Evolutionary conservation across 2,329 filamentous ascomycete genomes (phyloP), one percentile per base, ranked within the genome.

Genomic region (Fusarium neocosmosporiellum): DNA sequence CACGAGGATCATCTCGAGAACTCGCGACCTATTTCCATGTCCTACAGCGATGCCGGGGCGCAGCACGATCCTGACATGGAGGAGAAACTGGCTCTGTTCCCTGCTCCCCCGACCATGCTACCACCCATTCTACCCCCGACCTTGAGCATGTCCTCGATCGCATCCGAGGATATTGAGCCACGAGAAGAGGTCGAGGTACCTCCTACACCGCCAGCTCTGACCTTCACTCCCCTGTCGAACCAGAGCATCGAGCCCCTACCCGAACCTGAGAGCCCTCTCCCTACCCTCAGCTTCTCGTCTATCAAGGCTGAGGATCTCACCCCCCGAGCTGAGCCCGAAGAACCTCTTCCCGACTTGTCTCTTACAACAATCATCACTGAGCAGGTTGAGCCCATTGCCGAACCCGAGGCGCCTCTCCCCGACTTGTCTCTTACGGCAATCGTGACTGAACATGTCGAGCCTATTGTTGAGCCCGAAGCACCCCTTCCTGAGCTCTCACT

Each of bases 31-130:
- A 71, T 84, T n/a, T 88, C 88, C 5, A 80, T 86, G 48, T 86
- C 86, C 3, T 87, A 88, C 72, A 89, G 87, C 75, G 88, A 90
- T 74, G 84, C 84, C 33, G 85, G 86, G 64, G 85, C 86, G 11
- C 87, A 89, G 70, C 83, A 86, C 69, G 86, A 88, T 46, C 78
- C 78, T 16, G 85, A 86, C 27, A 84, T 89, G 78, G 85, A 85
- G 20, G 84, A 86, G 65, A 88, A 86, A 73, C 80, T 90, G 57
- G 84, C 85, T 18, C 84, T 86, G 71, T 89, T 90, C 81, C 88
- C 88, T 3, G 83, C 86, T 14, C 88, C 88, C 6, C 88, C 88
- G 1, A 82, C 82, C 0, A 83, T 84, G n/a, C 76, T 82, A 5
- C 76, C 79, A 1, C 77, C 76, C 7, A 77, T 83, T 41, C 62